phyloP scores from a whole-genome alignment of 2,329 filamentous ascomycete genomes.

The Lasiodiplodia citricola region DNA sequence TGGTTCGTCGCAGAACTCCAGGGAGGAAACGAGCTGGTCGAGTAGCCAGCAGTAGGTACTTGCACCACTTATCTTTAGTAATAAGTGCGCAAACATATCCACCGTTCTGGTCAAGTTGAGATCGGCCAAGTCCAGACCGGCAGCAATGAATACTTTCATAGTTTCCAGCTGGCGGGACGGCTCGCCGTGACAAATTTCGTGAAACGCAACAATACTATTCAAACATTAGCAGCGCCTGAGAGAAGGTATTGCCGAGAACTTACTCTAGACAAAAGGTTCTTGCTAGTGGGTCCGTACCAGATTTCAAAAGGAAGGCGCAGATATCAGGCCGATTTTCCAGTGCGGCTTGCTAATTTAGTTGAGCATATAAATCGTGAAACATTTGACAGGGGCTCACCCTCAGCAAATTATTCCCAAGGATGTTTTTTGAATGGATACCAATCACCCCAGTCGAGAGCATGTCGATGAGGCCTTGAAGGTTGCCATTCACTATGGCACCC shows the following conservation, averaged over 20 bases:
- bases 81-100: accelerated
- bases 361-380: neutral
- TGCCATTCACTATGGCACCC: accelerated
- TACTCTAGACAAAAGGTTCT: too few species aligned
- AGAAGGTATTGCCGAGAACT: neutral
- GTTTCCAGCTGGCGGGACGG: neutral
- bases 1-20: neutral
- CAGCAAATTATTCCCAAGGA: accelerated
- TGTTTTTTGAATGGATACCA: neutral
- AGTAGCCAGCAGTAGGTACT: neutral
- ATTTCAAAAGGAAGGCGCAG: neutral
- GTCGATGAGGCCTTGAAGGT: neutral
- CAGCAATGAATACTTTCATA: neutral
- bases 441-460: neutral
- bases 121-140: neutral
- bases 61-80: accelerated
- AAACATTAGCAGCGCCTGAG: neutral
- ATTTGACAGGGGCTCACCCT: neutral
- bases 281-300: neutral
- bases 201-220: neutral
- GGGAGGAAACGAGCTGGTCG: neutral
- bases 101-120: accelerated
- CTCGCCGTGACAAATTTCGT: too few species aligned
- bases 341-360: neutral
- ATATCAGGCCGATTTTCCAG: neutral